Evolutionary conservation across 2,329 filamentous ascomycete genomes (phyloP).

Genomic region (Cladorrhinum sp.): DNA sequence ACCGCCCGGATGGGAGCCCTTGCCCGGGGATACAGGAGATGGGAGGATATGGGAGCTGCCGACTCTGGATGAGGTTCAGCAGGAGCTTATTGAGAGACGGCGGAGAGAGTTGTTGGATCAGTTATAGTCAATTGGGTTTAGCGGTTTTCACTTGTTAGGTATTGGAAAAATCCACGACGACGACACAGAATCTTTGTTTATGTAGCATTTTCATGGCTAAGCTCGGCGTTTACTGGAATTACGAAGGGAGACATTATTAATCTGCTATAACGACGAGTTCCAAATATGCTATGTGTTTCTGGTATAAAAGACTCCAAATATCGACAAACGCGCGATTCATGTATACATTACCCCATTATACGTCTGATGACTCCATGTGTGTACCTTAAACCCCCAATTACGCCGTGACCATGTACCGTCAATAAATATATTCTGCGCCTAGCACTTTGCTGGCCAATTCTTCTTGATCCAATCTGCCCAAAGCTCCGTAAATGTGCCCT

Average conservation of each 20-base stretch:
- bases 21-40: slow-evolving; percentile 85
- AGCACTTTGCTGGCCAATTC: slow-evolving; percentile 47
- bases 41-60: slow-evolving; percentile 80
- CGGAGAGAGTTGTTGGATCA: slow-evolving; percentile 82
- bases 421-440: slow-evolving; percentile 9
- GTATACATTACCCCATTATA: not conserved
- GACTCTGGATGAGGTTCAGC: slow-evolving; percentile 86
- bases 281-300: not conserved
- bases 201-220: slow-evolving; percentile 22
- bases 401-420: not conserved
- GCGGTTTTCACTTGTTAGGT: not conserved
- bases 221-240: slow-evolving; percentile 20
- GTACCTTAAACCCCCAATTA: not conserved
- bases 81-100: slow-evolving; percentile 84
- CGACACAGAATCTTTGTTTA: not conserved
- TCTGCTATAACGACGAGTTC: not conserved
- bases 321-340: not conserved
- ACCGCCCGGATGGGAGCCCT: slow-evolving; percentile 73
- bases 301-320: not conserved
- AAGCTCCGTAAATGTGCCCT: slow-evolving; percentile 54
- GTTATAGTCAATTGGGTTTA: slow-evolving; percentile 41
- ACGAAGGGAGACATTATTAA: not conserved
- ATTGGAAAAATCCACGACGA: not conserved
- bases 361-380: not conserved
- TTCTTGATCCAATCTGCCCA: slow-evolving; percentile 56